phyloP scores from a whole-genome alignment of 192 early-diverging fungal species.

The Backusella morwellensis region DNA sequence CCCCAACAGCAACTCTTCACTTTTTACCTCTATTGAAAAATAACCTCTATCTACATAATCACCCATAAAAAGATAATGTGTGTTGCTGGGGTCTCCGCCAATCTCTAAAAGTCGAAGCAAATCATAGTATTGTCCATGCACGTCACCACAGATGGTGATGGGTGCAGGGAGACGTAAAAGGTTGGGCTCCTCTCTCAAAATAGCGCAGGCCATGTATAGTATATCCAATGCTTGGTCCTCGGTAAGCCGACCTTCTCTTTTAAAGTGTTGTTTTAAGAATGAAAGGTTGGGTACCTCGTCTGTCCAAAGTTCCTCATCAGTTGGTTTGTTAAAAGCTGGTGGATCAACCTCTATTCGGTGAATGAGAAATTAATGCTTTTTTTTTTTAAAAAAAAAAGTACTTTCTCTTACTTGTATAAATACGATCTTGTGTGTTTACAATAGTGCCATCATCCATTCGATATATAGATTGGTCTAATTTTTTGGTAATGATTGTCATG shows the following conservation, averaged over 20 bases:
- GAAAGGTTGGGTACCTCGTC: slow-evolving; percentile 66
- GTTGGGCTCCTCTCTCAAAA: slow-evolving; percentile 77
- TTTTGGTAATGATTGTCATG: background rate
- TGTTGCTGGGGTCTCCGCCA: slow-evolving; percentile 81
- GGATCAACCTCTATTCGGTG: slow-evolving; percentile 41
- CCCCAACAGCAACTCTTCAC: background rate
- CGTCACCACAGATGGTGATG: slow-evolving; percentile 92
- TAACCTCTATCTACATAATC: slow-evolving; percentile 99
- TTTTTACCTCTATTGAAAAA: slow-evolving; percentile 86
- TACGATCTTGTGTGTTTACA: slow-evolving; percentile 68
- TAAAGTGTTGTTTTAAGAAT: slow-evolving; percentile 86
- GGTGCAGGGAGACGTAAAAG: slow-evolving; percentile 85
- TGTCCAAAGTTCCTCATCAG: slow-evolving; percentile 45
- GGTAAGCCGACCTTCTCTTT: slow-evolving; percentile 84
- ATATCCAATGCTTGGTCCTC: slow-evolving; percentile 89
- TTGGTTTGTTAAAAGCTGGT: slow-evolving; percentile 42
- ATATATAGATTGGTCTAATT: slow-evolving; percentile 67
- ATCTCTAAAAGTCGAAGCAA: slow-evolving; percentile 92
- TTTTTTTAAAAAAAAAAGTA: no score
- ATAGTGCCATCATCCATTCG: slow-evolving; percentile 64
- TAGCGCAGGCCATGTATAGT: slow-evolving; percentile 68
- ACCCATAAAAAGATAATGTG: slow-evolving; percentile 91
- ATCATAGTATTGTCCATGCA: slow-evolving; percentile 97
- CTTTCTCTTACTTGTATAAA: slow-evolving; percentile 60
- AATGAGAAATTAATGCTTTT: no score